Percentiles rank a stretch among this genome's conserved stretches.
phyloP scores from a whole-genome alignment of 192 early-diverging fungal species.

The Entomortierella lignicola region DNA sequence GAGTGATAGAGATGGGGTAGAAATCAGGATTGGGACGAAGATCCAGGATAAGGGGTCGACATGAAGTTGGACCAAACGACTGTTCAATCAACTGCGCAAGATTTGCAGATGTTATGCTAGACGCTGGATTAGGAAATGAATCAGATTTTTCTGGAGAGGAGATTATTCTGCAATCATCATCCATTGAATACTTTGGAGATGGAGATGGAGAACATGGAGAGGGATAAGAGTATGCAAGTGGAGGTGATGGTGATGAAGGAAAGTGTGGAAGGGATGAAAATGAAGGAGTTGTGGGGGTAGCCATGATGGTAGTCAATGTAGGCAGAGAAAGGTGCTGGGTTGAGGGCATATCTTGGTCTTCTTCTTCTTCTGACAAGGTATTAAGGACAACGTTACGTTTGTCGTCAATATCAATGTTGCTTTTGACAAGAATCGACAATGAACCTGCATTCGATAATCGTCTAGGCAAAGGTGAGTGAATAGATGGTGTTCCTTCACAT shows the following conservation, averaged over 20 bases:
- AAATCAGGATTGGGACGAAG: constrained; percentile 58
- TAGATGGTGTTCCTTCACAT: constrained; percentile 13
- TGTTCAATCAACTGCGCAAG: constrained; percentile 24
- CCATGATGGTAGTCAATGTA: constrained; percentile 27
- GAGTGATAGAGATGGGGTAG: constrained; percentile 48
- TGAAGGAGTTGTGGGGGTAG: constrained; percentile 29
- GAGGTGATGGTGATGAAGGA: not conserved
- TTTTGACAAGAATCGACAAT: constrained; percentile 31
- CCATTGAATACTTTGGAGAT: constrained; percentile 5
- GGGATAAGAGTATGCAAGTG: constrained; percentile 1
- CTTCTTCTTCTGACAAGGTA: not conserved
- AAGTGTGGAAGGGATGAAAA: constrained; percentile 12
- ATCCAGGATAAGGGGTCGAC: constrained; percentile 52
- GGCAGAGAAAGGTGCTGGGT: constrained; percentile 16
- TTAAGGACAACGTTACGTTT: not conserved
- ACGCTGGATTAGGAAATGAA: constrained; percentile 16
- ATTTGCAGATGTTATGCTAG: constrained; percentile 16
- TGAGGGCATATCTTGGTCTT: constrained; percentile 6
- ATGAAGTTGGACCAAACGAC: constrained; percentile 29
- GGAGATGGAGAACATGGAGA: constrained; percentile 6
- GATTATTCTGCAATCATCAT: not conserved
- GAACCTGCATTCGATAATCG: constrained; percentile 42
- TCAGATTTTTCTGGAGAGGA: constrained; percentile 21
- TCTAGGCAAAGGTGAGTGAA: not conserved
- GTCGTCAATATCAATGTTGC: constrained; percentile 1